Evolutionary conservation across 2,329 filamentous ascomycete genomes (phyloP), one percentile per base, ranked within the genome.

Genomic region (Penicillium sp.): DNA sequence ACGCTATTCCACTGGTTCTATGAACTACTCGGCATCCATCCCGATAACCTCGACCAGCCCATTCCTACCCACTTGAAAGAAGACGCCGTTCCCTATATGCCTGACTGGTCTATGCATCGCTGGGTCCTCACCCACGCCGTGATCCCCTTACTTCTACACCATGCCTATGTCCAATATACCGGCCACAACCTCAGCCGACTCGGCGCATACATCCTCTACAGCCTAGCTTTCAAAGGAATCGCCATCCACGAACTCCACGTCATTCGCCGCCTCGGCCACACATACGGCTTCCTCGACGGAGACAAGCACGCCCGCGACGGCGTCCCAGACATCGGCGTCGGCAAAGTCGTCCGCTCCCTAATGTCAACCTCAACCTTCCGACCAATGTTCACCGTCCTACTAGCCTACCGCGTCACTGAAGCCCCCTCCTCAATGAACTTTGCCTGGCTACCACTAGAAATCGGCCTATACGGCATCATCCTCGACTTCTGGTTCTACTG

Each of bases 401-500:
- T 63, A 15, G 50, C 56, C 44, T 63, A 63, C 40, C 50, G 52
- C 40, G 35, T 49, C 5, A 33, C 39, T 20, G 37, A 58, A 27
- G 39, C 53, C 0, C 60, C 59, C 7, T 48, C 54, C 2, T 47
- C 50, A 1, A 60, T 63, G 28, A 57, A 35, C 31, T 61, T 59
- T 33, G 23, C 29, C 50, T 63, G 59, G 60, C 46, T 63, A 2
- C 53, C 55, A 0, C 51, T 63, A 0, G 60, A 63, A 33, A 51
- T 46, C 9, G 59, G 60, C 1, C 29, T 63, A 1, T 63, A 62
- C 48, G 56, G 58, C 6, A 56, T 63, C 33, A 58, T 59, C 52
- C 54, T 63, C 51, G 60, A 63, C 42, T 63, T 62, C 50, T 62
- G 60, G 60, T 62, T 62, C 49, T 63, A 62, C 49, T 63, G 59